These are phyloP conservation scores for Musa troglodytarum DNA, from an alignment of 176 grass and related monocot species.

Conservation along the genomic window DNA sequence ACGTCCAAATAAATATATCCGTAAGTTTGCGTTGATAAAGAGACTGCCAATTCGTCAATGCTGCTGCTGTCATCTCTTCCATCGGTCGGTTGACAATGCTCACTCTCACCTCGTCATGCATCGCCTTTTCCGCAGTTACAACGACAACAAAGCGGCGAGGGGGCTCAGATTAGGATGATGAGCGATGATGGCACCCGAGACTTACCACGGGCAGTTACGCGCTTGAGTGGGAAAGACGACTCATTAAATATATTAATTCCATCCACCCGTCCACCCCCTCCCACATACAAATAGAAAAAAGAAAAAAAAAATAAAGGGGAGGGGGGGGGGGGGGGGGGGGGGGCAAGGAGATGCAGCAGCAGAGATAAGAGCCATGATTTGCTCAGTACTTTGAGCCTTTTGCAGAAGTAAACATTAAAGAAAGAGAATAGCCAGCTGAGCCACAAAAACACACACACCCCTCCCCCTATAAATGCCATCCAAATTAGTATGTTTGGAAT, in stretches of 20 bases:
- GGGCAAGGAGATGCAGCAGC: neutral
- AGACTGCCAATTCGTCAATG: too few species aligned
- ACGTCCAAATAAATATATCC: too few species aligned
- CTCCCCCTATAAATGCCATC: neutral
- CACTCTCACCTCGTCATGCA: too few species aligned
- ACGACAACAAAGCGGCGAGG: too few species aligned
- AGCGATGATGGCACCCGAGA: neutral
- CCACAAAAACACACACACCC: neutral
- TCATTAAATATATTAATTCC: conserved; percentile 1
- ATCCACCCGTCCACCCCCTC: neutral
- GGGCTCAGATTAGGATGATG: neutral
- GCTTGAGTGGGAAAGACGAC: neutral
- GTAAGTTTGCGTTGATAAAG: too few species aligned
- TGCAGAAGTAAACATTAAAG: conserved; percentile 14
- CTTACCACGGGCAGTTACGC: neutral
- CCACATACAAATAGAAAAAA: neutral
- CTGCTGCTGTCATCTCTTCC: too few species aligned
- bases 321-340: too few species aligned
- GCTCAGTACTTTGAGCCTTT: conserved; percentile 12
- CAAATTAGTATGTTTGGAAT: neutral
- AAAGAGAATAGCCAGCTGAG: conserved; percentile 5
- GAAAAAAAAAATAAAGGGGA: neutral
- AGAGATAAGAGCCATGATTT: conserved; percentile 4
- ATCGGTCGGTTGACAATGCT: too few species aligned
- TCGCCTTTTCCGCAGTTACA: too few species aligned